Percentiles rank a stretch among this genome's conserved stretches.
Evolutionary conservation across 2,329 filamentous ascomycete genomes (phyloP).

Genomic region (Alternaria longipes): DNA sequence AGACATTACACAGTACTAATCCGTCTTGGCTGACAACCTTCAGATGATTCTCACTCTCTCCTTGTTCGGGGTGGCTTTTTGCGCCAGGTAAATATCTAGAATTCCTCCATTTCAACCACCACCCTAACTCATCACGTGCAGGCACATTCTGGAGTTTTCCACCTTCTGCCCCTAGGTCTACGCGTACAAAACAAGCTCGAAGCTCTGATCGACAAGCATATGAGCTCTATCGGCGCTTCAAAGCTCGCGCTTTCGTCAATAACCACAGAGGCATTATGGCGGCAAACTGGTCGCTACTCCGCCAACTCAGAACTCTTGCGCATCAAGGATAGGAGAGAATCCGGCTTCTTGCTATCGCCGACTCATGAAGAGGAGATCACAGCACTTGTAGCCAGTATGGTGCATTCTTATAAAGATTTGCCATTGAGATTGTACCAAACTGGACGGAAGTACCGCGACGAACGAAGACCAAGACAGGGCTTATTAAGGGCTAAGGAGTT

Average conservation of each 20-base stretch:
- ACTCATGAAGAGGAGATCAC: constrained; percentile 99
- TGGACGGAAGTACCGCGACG: constrained; percentile 92
- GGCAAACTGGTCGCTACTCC: constrained; percentile 80
- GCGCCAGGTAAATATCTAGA: constrained; percentile 47
- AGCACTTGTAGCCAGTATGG: constrained; percentile 73
- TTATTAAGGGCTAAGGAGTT: constrained; percentile 90
- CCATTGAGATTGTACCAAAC: constrained; percentile 92
- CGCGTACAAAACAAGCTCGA: constrained; percentile 91
- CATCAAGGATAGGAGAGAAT: constrained; percentile 79
- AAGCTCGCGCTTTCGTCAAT: constrained; percentile 85
- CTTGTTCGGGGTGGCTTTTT: constrained; percentile 58
- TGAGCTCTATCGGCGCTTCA: constrained; percentile 81
- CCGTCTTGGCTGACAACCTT: constrained; percentile 6
- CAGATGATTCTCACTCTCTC: constrained; percentile 55
- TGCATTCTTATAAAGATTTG: constrained; percentile 85
- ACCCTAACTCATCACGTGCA: constrained; percentile 51
- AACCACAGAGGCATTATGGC: constrained; percentile 85
- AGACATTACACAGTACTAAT: not conserved
- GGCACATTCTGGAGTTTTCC: constrained; percentile 90
- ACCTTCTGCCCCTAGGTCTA: constrained; percentile 85
- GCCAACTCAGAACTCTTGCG: constrained; percentile 83
- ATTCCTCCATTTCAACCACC: not conserved
- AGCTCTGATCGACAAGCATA: constrained; percentile 84
- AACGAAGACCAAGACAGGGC: constrained; percentile 86
- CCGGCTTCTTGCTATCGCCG: constrained; percentile 80